These are phyloP conservation scores for Aspergillus incahuasiensis DNA, from an alignment of 495 filamentous ascomycete genomes.

Conservation along the genomic window DNA sequence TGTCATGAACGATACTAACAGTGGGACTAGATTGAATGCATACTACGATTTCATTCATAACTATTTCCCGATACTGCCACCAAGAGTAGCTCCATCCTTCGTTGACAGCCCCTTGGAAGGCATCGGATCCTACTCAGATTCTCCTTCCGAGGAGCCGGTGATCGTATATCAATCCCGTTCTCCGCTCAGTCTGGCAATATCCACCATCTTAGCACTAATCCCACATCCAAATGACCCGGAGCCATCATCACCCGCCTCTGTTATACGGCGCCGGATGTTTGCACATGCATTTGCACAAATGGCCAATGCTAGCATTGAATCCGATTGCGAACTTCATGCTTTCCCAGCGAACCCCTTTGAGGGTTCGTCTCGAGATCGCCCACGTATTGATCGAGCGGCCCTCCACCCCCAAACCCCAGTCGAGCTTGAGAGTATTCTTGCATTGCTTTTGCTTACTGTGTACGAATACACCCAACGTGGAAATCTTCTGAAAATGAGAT, in stretches of 20 bases:
- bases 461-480: slow-evolving; percentile 60
- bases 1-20: slow-evolving; percentile 18
- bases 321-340: slow-evolving; percentile 51
- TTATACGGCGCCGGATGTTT: slow-evolving; percentile 47
- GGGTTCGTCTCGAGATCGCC: slow-evolving; percentile 44
- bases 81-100: slow-evolving; percentile 38
- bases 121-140: slow-evolving; percentile 35
- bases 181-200: slow-evolving; percentile 51
- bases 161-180: slow-evolving; percentile 46
- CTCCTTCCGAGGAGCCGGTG: slow-evolving; percentile 38
- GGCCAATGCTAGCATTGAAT: slow-evolving; percentile 49
- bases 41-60: slow-evolving; percentile 58
- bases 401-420: slow-evolving; percentile 50
- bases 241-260: slow-evolving; percentile 39
- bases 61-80: slow-evolving; percentile 56
- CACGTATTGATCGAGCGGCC: slow-evolving; percentile 37
- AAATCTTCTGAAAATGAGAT: slow-evolving; percentile 58
- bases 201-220: slow-evolving; percentile 51
- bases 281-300: slow-evolving; percentile 52
- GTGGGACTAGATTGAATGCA: slow-evolving; percentile 45
- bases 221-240: slow-evolving; percentile 49
- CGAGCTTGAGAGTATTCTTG: slow-evolving; percentile 51
- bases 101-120: slow-evolving; percentile 44
- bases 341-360: slow-evolving; percentile 50
- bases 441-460: slow-evolving; percentile 51